Base-by-base conservation (phyloP, 768 basidiomycete species). In the Mrakia frigida region DNA sequence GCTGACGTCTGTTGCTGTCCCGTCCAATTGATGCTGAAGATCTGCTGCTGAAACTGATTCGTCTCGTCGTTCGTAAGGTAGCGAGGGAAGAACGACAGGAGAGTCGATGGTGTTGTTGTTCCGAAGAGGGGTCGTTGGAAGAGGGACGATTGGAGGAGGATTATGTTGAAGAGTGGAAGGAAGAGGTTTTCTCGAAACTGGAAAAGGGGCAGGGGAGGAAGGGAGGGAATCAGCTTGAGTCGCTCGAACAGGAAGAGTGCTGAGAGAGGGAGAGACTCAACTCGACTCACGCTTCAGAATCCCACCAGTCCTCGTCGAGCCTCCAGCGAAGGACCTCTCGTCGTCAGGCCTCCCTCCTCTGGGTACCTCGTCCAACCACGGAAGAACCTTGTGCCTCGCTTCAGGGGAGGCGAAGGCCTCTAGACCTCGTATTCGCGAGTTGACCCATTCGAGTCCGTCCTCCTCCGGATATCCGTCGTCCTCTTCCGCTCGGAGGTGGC, bases 311-410 rank as follows among this genome's bases (percentile, higher is more conserved):
- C 65, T 68, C 3, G n/a, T 39, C 39, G 65, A 68, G 6, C 65
- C 65, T 0, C 37, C 65, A 35, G 65, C 37, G 13, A 68, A 68
- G 39, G 65, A 73, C 25, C 59, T 39, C 59, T 61, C 43, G 63
- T 63, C 63, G 21, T 65, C 73, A 31, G 60, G 61, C 31, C 28
- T 18, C 0, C 61, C 43, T 10, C 73, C 63, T 28, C 50, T 16
- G 3, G 46, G 61, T 6, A 74, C 73, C 28, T 41, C 73, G 0
- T 50, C 73, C n/a, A 74, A 46, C 73, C 73, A 74, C 0, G 73
- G 73, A 11, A 74, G 59, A 31, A 74, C 31, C 63, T 74, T 74
- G 61, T 35, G 21, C 31, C 39, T 50, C 7, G 63, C 43, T 39
- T 61, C 33, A 28, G 73, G 73, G 23, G 61, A 65, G 14, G 21